These are phyloP conservation scores for Colletotrichum plurivorum DNA, from an alignment of 2,329 filamentous ascomycete genomes.

Conservation along the genomic window DNA sequence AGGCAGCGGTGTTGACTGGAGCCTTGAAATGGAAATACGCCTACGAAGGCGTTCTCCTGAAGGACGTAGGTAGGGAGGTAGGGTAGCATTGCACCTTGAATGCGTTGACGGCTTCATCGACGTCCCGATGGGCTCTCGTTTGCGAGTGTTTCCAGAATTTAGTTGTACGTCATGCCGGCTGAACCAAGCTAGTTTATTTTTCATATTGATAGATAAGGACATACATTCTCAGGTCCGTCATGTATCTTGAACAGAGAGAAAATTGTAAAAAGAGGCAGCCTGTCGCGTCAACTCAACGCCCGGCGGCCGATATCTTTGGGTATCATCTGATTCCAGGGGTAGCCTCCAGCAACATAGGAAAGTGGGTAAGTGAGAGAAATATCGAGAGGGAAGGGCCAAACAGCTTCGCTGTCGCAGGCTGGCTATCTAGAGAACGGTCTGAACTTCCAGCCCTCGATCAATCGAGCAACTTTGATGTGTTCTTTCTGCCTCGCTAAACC, in stretches of 20 bases:
- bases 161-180: too few relatives aligned
- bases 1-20: too few relatives aligned
- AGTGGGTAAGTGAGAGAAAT: not conserved
- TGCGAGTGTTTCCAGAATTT: too few relatives aligned
- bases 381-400: not conserved
- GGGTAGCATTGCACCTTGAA: too few relatives aligned
- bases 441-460: conserved; percentile 41
- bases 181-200: not conserved
- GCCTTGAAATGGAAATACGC: too few relatives aligned
- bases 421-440: conserved; percentile 11
- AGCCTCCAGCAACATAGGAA: conserved; percentile 5
- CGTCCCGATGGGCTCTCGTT: too few relatives aligned
- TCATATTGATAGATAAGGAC: not conserved
- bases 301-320: conserved; percentile 6
- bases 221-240: not conserved
- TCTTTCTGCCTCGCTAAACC: conserved; percentile 45
- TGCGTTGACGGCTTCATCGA: too few relatives aligned
- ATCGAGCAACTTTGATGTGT: conserved; percentile 33
- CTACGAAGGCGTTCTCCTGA: too few relatives aligned
- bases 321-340: conserved; percentile 28
- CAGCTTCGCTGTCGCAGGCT: not conserved
- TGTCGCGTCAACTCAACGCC: not conserved
- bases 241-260: not conserved
- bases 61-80: too few relatives aligned
- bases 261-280: not conserved